A percentile compares a stretch with the other conserved stretches of the same genome.
These are phyloP conservation scores for Glycine tomentella DNA, from an alignment of 306 rosid genomes.

Conservation along the genomic window DNA sequence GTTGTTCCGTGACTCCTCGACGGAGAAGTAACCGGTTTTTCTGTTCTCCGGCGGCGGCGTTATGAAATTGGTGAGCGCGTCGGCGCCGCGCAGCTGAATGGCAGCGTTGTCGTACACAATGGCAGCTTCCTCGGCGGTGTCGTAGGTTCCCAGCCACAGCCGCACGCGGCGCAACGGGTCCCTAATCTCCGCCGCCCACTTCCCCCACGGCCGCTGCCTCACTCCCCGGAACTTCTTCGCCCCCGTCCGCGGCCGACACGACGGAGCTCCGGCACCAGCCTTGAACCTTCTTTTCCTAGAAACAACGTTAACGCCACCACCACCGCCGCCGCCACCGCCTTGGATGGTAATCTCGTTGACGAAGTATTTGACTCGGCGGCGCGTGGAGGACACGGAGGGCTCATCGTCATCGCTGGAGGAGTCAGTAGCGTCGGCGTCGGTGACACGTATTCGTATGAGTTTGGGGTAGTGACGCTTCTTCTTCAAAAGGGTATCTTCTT, in stretches of 20 bases:
- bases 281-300: constrained; percentile 40
- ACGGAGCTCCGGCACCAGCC: constrained; percentile 10
- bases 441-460: constrained; percentile 61
- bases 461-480: constrained; percentile 48
- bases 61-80: constrained; percentile 86
- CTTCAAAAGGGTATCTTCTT: constrained; percentile 2
- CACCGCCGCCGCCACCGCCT: not conserved
- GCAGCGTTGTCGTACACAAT: constrained; percentile 94
- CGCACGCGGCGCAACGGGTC: constrained; percentile 80
- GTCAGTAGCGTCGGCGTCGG: constrained; percentile 86
- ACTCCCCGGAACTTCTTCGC: constrained; percentile 87
- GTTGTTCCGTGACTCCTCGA: constrained; percentile 19
- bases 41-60: constrained; percentile 41
- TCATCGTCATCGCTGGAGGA: constrained; percentile 84
- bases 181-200: constrained; percentile 99
- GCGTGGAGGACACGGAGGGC: constrained; percentile 9
- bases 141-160: constrained; percentile 88
- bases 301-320: constrained; percentile 19
- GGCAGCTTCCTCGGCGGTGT: constrained; percentile 95
- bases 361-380: constrained; percentile 65
- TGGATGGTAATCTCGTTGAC: constrained; percentile 74
- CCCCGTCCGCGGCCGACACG: constrained; percentile 39
- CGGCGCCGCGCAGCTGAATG: constrained; percentile 83
- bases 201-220: constrained; percentile 97
- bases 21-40: constrained; percentile 29